These are phyloP conservation scores for Monsonia emarginata DNA, from an alignment of 441 rosid species.

Conservation along the genomic window DNA sequence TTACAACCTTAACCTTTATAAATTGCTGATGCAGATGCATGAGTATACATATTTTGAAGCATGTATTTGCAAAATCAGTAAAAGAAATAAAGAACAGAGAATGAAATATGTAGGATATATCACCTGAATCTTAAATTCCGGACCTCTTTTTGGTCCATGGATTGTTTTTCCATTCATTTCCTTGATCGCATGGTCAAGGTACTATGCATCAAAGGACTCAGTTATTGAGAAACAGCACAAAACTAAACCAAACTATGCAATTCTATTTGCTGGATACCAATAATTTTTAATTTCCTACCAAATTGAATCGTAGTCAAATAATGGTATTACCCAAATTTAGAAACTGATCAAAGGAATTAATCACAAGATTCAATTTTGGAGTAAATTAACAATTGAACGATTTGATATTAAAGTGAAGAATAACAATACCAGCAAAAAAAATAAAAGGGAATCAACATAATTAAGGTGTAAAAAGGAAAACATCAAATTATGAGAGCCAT, in stretches of 20 bases:
- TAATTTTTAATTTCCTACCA: too few species aligned
- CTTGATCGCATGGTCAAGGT: neutral
- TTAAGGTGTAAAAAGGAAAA: too few species aligned
- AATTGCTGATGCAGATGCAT: neutral
- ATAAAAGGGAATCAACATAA: too few species aligned
- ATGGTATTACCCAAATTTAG: too few species aligned
- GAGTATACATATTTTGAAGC: neutral
- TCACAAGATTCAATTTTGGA: too few species aligned
- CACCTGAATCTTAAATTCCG: constrained; percentile 4
- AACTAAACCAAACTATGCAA: neutral
- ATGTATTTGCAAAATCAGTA: neutral
- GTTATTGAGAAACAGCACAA: neutral
- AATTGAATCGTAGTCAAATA: too few species aligned
- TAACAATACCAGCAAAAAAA: too few species aligned
- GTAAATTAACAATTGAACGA: too few species aligned
- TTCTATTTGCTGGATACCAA: too few species aligned
- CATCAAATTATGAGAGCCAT: too few species aligned
- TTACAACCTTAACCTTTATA: neutral
- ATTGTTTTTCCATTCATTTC: constrained; percentile 9
- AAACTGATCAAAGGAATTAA: too few species aligned
- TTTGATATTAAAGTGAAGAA: too few species aligned
- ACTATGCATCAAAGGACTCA: neutral
- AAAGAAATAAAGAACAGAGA: neutral
- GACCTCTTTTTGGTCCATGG: constrained; percentile 9
- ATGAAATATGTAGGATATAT: neutral